Evolutionary conservation across 306 rosid species (phyloP).

Genomic region (Pterocarpus santalinus): DNA sequence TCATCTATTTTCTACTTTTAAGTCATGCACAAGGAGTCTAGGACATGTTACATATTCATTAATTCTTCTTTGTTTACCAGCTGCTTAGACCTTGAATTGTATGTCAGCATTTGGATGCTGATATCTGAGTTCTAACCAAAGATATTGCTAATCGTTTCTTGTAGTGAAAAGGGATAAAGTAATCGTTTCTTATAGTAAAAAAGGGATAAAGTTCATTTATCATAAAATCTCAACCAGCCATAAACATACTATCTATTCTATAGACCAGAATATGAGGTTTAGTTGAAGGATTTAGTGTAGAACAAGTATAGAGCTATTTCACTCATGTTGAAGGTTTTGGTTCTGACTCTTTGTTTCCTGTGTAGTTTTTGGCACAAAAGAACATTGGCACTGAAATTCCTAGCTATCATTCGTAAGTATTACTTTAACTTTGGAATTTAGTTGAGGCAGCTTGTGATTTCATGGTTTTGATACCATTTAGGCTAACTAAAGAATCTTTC

Average conservation of each 20-base stretch:
- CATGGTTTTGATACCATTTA: conserved; percentile 23
- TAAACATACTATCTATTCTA: conserved; percentile 31
- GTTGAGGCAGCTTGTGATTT: conserved; percentile 38
- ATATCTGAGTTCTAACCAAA: no score
- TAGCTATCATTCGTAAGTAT: conserved; percentile 72
- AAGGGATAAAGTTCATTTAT: neutral
- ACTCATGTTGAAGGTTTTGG: conserved; percentile 32
- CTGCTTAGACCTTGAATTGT: neutral
- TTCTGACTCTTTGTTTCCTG: conserved; percentile 54
- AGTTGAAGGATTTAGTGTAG: conserved; percentile 25
- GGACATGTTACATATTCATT: conserved; percentile 28
- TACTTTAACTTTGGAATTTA: conserved; percentile 39
- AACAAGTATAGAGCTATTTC: neutral
- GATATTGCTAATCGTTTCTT: no score
- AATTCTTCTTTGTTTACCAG: conserved; percentile 22
- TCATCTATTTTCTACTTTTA: conserved; percentile 9
- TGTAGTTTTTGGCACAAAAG: conserved; percentile 74
- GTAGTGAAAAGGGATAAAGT: no score
- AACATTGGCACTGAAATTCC: conserved; percentile 73
- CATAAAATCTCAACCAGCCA: conserved; percentile 25
- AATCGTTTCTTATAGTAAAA: no score
- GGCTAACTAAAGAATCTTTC: conserved; percentile 46
- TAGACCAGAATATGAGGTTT: conserved; percentile 33
- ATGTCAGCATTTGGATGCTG: neutral
- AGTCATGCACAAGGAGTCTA: conserved; percentile 18